Evolutionary conservation across 2,329 filamentous ascomycete genomes (phyloP), one percentile per base, ranked within the genome.

Genomic region (Teratosphaeria epicoccoides): DNA sequence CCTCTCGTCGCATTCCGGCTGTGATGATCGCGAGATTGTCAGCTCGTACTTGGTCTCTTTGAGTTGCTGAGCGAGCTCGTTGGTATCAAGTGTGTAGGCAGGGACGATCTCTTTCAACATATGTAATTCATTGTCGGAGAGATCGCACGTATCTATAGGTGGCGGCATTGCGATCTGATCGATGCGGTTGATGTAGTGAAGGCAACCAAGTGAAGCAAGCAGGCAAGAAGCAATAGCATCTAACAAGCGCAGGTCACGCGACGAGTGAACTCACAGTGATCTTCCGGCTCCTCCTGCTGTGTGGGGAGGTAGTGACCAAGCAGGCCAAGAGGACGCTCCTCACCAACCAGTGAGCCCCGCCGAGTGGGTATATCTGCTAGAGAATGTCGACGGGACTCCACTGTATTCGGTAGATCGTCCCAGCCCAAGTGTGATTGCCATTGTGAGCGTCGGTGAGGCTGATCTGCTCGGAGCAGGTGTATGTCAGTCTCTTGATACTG

Each of bases 321-420:
- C 10, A 40, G n/a, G 33, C 33, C 33, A 20, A 22, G 23, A 20
- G 28, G 24, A 23, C 20, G 43, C 6, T 51, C 49, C n/a, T 56
- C 54, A 17, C 52, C 63, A 17, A 58, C 64, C n/a, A 68, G 56
- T 14, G 67, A 68, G 11, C 65, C 65, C 20, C 67, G 63, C 14
- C 67, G 60, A 9, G 67, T 69, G 2, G 66, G 67, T 24, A 69
- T 67, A 46, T 70, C 71, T 12, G 73, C 87, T 63, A 93, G 88
- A 1, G 87, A 91, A 67, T 91, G 87, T 24, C 87, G 81, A 53
- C 87, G 79, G 61, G 85, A 88, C 61, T 89, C 85, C 11, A 83
- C 80, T 25, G 81, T 73, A 55, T 87, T 83, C 3, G 73, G 75
- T 23, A 79, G 58, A 14, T 77, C 75, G 44, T 79, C 77, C 63